Conservation (phyloP, 768 basidiomycete genomes). For the Termitomyces sp. region DNA sequence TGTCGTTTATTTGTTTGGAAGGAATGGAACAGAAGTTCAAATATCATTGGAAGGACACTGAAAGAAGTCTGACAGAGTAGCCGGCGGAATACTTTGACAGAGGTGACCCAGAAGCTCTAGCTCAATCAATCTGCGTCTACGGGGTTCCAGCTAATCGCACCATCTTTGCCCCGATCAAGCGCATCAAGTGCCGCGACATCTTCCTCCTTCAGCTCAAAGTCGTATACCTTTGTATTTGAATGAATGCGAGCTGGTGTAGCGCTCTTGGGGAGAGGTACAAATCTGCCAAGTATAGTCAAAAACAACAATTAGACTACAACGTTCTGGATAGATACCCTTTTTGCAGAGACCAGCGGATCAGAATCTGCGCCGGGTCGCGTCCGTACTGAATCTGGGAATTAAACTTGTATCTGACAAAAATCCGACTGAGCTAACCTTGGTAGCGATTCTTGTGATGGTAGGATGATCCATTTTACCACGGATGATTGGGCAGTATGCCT, state of each 20-base stretch:
- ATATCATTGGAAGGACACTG: not conserved
- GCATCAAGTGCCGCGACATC: constrained; percentile 64
- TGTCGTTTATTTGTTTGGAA: not conserved
- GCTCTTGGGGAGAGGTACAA: constrained; percentile 80
- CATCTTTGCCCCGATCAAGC: constrained; percentile 67
- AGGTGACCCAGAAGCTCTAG: not conserved
- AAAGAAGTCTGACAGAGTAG: not conserved
- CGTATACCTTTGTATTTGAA: constrained; percentile 69
- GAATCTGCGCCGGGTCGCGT: constrained; percentile 69
- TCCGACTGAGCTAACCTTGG: constrained; percentile 42
- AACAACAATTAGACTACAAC: not conserved
- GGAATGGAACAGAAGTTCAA: not conserved
- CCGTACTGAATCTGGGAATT: constrained; percentile 32
- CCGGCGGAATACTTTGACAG: not conserved
- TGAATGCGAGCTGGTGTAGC: constrained; percentile 62
- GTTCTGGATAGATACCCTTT: constrained; percentile 44
- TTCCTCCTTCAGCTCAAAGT: constrained; percentile 60
- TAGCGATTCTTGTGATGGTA: constrained; percentile 45
- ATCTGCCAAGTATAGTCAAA: constrained; percentile 36
- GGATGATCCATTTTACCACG: constrained; percentile 53
- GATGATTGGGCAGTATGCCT: constrained; percentile 77
- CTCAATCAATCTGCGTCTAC: constrained; percentile 43
- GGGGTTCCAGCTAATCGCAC: constrained; percentile 83
- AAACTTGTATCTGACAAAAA: not conserved
- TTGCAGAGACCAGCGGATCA: constrained; percentile 90